These are phyloP conservation scores for Fusarium tanahbumbuense DNA, from an alignment of 2,329 filamentous ascomycete genomes.

Conservation along the genomic window DNA sequence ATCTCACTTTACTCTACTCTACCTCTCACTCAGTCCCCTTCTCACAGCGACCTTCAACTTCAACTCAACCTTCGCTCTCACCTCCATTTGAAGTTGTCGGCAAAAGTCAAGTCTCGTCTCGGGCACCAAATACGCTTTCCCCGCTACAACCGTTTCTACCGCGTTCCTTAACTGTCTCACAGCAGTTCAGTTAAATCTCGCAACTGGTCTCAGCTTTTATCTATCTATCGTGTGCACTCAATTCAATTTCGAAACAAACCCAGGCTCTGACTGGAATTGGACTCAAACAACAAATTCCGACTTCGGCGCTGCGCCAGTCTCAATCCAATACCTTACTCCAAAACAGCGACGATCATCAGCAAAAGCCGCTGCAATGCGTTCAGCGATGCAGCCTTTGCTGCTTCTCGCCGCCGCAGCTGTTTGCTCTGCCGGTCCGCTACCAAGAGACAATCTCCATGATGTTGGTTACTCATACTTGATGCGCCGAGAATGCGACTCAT, in stretches of 20 bases:
- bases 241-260: conserved; percentile 23
- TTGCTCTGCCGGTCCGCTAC: conserved; percentile 60
- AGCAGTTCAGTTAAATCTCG: conserved; percentile 26
- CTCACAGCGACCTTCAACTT: conserved; percentile 27
- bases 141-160: conserved; percentile 31
- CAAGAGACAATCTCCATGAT: conserved; percentile 62
- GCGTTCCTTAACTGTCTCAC: conserved; percentile 34
- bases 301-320: conserved; percentile 14
- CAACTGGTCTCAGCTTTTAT: conserved; percentile 10
- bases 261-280: conserved; percentile 25
- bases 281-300: conserved; percentile 21
- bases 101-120: conserved; percentile 16
- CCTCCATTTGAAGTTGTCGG: neutral
- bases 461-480: conserved; percentile 63
- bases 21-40: conserved; percentile 1
- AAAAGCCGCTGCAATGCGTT: conserved; percentile 40
- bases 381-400: conserved; percentile 49
- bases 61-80: neutral
- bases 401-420: conserved; percentile 53
- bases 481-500: conserved; percentile 61
- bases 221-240: conserved; percentile 1
- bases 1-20: conserved; percentile 14
- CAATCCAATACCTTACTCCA: neutral
- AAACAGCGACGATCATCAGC: conserved; percentile 9
- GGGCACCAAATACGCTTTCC: conserved; percentile 30